Conservation (phyloP, 768 basidiomycete genomes). For the Kwoniella europaea region DNA sequence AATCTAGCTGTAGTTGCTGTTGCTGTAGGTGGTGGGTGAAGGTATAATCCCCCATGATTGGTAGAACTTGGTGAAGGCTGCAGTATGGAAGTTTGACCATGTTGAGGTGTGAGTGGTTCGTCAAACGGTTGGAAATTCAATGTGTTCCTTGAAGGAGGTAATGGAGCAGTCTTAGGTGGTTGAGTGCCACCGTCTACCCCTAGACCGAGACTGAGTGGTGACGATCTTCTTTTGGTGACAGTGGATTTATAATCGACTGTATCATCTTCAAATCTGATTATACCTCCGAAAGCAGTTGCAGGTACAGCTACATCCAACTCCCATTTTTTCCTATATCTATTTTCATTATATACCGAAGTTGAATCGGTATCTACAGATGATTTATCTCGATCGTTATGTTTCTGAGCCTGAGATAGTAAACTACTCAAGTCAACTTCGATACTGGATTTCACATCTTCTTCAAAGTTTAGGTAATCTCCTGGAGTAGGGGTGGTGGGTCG, state of each 20-base stretch:
- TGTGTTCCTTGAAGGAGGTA: background rate
- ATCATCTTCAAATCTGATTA: background rate
- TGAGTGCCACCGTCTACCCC: background rate
- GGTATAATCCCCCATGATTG: background rate
- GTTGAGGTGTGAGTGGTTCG: constrained; percentile 10
- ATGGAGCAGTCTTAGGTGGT: constrained; percentile 21
- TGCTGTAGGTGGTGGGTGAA: constrained; percentile 9
- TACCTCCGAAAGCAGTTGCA: constrained; percentile 9
- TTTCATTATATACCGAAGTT: background rate
- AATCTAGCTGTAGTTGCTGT: background rate
- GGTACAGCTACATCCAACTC: constrained; percentile 2
- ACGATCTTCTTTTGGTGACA: background rate
- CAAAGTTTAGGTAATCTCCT: background rate
- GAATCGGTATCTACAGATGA: background rate
- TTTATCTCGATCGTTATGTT: constrained; percentile 7
- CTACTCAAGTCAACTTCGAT: constrained; percentile 17
- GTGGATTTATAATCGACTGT: background rate
- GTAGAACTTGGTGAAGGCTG: background rate
- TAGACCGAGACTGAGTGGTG: background rate
- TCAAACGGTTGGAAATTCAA: constrained; percentile 20
- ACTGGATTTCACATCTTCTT: background rate
- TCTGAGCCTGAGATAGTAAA: constrained; percentile 22
- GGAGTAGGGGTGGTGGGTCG: background rate
- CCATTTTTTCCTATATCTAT: background rate
- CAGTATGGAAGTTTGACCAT: constrained; percentile 6